Evolutionary conservation across 2,329 filamentous ascomycete genomes (phyloP), one percentile per base, ranked within the genome.

Genomic region (Calycina marina): DNA sequence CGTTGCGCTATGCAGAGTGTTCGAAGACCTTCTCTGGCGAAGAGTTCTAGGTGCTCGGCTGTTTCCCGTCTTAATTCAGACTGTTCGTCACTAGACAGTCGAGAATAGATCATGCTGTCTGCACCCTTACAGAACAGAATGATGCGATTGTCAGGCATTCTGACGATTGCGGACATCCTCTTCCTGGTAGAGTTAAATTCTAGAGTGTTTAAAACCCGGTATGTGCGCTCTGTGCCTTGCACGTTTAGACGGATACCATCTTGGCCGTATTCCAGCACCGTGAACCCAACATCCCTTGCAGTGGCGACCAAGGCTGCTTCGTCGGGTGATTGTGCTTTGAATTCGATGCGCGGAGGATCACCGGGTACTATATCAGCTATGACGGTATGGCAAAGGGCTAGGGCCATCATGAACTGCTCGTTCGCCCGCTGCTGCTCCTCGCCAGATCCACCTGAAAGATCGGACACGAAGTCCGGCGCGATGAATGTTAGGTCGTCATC

Each of bases 171-270:
- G 57, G 86, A 96, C 90, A 98, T 98, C 44, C 90, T 74, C 61
- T 98, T 98, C 49, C 90, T 72, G 26, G 79, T 85, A 0, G 88
- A 96, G 55, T 96, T 96, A 63, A 98, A 98, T 53, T 98, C 90
- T 22, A 98, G 77, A 1, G 81, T 93, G 56, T 93, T 96, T 29
- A 98, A 69, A 18, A 98, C 78, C 11, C 75, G 77, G 53, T 90
- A 98, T 40, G 78, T 74, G 28, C 74, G 70, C 45, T 96, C 85
- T 47, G 85, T 69, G 30, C 90, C 92, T 61, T 92, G 70, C 5
- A 93, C 67, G 43, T 93, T 93, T 34, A 98, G 52, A 32, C 82
- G 72, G 40, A 98, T 79, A 32, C 83, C 82, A 40, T 93, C 81
- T 22, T 72, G 68, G 2, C 78, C 73, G 39, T 77, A 72, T 14